Conservation (phyloP, 2,329 filamentous ascomycete species). For the Nothophoma quercina region DNA sequence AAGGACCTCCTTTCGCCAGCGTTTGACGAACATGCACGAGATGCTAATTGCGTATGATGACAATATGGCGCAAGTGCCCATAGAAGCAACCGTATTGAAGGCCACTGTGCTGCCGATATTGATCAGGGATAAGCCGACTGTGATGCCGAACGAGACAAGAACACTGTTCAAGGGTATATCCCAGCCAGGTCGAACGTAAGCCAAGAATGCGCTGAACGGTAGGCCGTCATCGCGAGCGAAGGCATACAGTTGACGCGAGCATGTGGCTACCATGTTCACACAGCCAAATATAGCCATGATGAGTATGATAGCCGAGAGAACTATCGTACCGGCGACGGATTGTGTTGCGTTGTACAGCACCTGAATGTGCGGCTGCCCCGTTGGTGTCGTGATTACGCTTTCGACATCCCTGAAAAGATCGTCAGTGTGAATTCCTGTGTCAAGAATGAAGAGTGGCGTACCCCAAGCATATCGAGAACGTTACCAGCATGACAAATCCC, state of each 20-base stretch:
- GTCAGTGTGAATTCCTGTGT: no score
- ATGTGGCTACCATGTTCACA: conserved; percentile 34
- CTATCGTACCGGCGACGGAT: conserved; percentile 25
- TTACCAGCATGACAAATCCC: conserved; percentile 43
- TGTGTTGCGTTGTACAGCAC: conserved; percentile 8
- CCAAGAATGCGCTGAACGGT: conserved; percentile 16
- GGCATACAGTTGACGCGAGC: conserved; percentile 43
- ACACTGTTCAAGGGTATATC: conserved; percentile 55
- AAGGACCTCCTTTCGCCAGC: conserved; percentile 52
- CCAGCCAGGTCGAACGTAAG: conserved; percentile 29
- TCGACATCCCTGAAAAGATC: neutral
- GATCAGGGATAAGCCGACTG: no score
- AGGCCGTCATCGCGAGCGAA: conserved; percentile 43
- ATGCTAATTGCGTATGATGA: conserved; percentile 52
- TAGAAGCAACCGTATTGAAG: conserved; percentile 39
- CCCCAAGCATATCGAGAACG: no score
- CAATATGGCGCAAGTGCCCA: conserved; percentile 32
- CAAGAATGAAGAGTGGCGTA: no score
- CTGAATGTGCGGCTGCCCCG: conserved; percentile 17
- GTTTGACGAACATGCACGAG: conserved; percentile 55
- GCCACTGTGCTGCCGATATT: no score
- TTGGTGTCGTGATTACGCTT: conserved; percentile 20
- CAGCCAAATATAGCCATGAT: conserved; percentile 37
- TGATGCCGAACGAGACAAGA: conserved; percentile 51
- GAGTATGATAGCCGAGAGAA: conserved; percentile 32